Evolutionary conservation across 176 grass and related monocot genomes (phyloP), one percentile per base, ranked within the genome.

Genomic region (Stipa capillata): DNA sequence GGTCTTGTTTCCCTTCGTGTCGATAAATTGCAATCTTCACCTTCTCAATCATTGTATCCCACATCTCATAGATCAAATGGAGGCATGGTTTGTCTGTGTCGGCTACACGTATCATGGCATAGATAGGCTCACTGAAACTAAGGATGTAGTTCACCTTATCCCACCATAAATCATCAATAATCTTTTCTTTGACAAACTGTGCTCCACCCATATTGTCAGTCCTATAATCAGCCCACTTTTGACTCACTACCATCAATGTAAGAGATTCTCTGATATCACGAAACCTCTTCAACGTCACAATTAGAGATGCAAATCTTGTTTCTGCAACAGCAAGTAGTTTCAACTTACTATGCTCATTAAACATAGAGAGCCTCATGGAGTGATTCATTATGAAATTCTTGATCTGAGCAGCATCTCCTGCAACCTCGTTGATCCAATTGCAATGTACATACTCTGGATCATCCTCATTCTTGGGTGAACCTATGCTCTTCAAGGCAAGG

Each of bases 31-130:
- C 17, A 31, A 0, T 60, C 27, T 28, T 57, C 4, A 74, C 72
- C 52, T 74, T 74, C 72, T 56, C 34, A 40, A 74, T 74, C 72
- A 74, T 74, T 3, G 2, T 74, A 25, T 74, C 51, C 13, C 51
- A 74, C 71, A 74, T 74, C 17, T 75, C 72, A 75, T 58, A 74
- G 4, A 40, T 40, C 33, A 74, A 28, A 41, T 41, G 51, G 21
- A 74, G 50, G 13, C 72, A 74, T 56, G 72, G 7, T 27, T 58
- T 73, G 2, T 58, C 36, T 0, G 35, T 75, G 2, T 75, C 36
- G 29, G 36, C 21, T 57, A 1, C 35, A 7, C 34, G 7, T 4
- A 74, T 36, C 71, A 55, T 74, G 16, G 33, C 8, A 17, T 74
- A 74, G 5, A 73, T 40, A 8, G 49, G 50, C 1, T 74, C 33